Percentiles rank a stretch among this genome's conserved stretches.
Evolutionary conservation across 2,329 filamentous ascomycete species (phyloP).

Genomic region (Alternaria sp.): DNA sequence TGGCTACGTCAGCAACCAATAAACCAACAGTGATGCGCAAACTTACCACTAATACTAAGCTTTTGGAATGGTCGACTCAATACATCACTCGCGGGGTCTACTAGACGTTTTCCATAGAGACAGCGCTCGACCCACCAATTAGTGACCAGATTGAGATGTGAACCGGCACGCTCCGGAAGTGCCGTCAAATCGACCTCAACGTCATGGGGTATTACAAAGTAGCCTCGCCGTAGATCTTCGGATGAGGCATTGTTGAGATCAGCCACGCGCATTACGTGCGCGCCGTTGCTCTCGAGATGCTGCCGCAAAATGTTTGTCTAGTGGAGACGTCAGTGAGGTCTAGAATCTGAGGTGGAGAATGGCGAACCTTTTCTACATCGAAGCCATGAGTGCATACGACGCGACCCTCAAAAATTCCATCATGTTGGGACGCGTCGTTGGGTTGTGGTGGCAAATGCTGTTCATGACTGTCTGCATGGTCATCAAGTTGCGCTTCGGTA

Average conservation of each 20-base stretch:
- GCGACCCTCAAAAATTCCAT: slow-evolving; percentile 55
- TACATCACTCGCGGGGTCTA: slow-evolving; percentile 73
- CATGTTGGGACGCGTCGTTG: slow-evolving; percentile 51
- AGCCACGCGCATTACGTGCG: slow-evolving; percentile 38
- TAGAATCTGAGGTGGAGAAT: slow-evolving; percentile 4
- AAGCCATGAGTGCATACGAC: slow-evolving; percentile 56
- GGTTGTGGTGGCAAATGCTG: slow-evolving; percentile 2
- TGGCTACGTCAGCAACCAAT: slow-evolving; percentile 30
- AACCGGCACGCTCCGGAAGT: slow-evolving; percentile 47
- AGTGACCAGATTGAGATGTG: slow-evolving; percentile 64
- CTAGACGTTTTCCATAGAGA: slow-evolving; percentile 75
- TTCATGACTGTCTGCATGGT: slow-evolving; percentile 23
- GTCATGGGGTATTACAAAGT: slow-evolving; percentile 58
- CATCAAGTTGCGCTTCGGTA: slow-evolving; percentile 25
- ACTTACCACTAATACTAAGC: slow-evolving; percentile 68
- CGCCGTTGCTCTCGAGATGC: slow-evolving; percentile 46
- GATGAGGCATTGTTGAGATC: slow-evolving; percentile 35
- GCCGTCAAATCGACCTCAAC: slow-evolving; percentile 45
- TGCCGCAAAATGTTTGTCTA: slow-evolving; percentile 47
- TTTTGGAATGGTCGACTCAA: slow-evolving; percentile 78
- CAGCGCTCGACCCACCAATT: slow-evolving; percentile 95
- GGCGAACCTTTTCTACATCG: slow-evolving; percentile 51
- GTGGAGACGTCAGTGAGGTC: slow-evolving; percentile 29
- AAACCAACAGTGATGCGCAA: slow-evolving; percentile 4
- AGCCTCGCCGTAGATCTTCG: slow-evolving; percentile 44